phyloP scores from a whole-genome alignment of 352 stramenopile genomes.

The Phytophthora idaei region DNA sequence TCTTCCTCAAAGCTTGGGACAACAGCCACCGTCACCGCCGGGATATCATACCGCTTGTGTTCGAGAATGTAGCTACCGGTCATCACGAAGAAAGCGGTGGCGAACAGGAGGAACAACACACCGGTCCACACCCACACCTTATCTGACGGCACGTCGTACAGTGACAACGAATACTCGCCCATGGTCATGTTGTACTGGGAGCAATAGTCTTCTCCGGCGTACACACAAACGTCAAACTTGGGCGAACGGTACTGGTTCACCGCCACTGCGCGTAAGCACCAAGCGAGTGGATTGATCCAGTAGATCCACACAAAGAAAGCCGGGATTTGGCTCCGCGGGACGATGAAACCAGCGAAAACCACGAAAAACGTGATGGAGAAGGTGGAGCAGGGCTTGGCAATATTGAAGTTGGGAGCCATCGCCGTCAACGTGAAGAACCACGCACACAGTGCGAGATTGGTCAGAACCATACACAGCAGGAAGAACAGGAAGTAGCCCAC shows the following conservation, averaged over 20 bases:
- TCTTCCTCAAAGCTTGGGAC: conserved; percentile 11
- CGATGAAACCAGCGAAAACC: conserved; percentile 35
- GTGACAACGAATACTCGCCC: conserved; percentile 34
- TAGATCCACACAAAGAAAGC: conserved; percentile 62
- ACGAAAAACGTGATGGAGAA: conserved; percentile 33
- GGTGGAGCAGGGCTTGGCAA: conserved; percentile 40
- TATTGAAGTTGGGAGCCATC: conserved; percentile 33
- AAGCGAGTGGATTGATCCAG: conserved; percentile 58
- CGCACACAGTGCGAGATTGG: conserved; percentile 21
- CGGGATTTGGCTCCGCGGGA: conserved; percentile 24
- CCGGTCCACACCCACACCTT: conserved; percentile 38
- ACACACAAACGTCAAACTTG: conserved; percentile 34
- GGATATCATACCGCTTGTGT: conserved; percentile 31
- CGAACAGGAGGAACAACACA: conserved; percentile 24
- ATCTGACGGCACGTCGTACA: conserved; percentile 36
- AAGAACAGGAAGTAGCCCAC: conserved; percentile 25
- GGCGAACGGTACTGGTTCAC: conserved; percentile 47
- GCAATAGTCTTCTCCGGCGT: conserved; percentile 34
- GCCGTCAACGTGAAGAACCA: conserved; percentile 38
- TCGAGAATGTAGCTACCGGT: conserved; percentile 32
- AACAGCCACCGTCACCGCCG: conserved; percentile 15
- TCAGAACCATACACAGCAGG: conserved; percentile 27
- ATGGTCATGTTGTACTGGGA: conserved; percentile 32
- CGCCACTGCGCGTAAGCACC: conserved; percentile 39
- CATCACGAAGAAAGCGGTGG: conserved; percentile 34